A percentile compares a stretch with the other conserved stretches of the same genome.
Evolutionary conservation across 192 early-diverging fungal species (phyloP).

Genomic region (Backusella tarrabulga): DNA sequence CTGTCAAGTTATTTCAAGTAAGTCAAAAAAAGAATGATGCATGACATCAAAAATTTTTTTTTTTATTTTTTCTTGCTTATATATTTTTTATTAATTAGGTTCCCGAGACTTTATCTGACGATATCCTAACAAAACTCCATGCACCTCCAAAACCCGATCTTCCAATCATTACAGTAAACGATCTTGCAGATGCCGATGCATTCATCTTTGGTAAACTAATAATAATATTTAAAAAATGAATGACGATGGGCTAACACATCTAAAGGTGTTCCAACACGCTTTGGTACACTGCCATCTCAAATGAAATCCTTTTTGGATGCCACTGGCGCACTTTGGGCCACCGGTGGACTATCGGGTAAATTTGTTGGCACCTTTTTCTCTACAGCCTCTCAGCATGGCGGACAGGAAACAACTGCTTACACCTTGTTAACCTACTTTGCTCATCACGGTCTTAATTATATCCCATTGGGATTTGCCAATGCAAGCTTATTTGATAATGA

Average conservation of each 20-base stretch:
- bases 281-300: conserved; percentile 70
- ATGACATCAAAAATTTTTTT: neutral
- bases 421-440: conserved; percentile 62
- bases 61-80: neutral
- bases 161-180: conserved; percentile 40
- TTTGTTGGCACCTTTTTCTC: conserved; percentile 73
- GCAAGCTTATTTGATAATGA: conserved; percentile 46
- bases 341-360: conserved; percentile 64
- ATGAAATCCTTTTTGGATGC: conserved; percentile 54
- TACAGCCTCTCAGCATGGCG: conserved; percentile 71
- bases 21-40: neutral
- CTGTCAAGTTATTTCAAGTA: conserved; percentile 43
- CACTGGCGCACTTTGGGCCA: conserved; percentile 41
- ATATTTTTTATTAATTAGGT: neutral
- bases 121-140: conserved; percentile 53
- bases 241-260: neutral
- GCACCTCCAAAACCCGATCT: conserved; percentile 46
- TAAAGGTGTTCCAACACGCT: conserved; percentile 61
- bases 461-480: conserved; percentile 63
- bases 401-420: conserved; percentile 73
- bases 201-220: conserved; percentile 50
- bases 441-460: conserved; percentile 77
- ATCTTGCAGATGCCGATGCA: conserved; percentile 49
- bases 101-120: conserved; percentile 55
- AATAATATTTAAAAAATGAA: neutral